A percentile compares a stretch with the other conserved stretches of the same genome.
Conservation (phyloP, 805 yeast genomes). For the Blastobotrys chiropterorum region DNA sequence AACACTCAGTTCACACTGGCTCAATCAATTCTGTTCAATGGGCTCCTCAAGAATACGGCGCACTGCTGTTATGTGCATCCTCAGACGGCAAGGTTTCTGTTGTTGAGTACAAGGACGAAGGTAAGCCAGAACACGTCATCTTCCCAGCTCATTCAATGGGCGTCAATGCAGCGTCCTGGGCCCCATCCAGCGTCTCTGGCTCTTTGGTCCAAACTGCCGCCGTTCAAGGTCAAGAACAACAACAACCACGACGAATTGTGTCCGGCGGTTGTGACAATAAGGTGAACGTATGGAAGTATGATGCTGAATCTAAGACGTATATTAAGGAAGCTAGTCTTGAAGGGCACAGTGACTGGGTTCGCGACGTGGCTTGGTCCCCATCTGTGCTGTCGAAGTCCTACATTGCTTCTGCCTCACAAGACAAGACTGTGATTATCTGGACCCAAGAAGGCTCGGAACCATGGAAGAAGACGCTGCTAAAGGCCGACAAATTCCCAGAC, state of each 20-base stretch:
- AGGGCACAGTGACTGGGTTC: conserved; percentile 97
- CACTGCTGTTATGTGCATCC: conserved; percentile 81
- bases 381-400: conserved; percentile 78
- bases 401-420: conserved; percentile 96
- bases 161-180: conserved; percentile 90
- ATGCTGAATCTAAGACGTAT: conserved; percentile 50
- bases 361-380: conserved; percentile 98
- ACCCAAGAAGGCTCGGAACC: conserved; percentile 62
- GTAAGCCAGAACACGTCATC: conserved; percentile 47
- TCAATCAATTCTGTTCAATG: conserved; percentile 90
- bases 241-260: conserved; percentile 59
- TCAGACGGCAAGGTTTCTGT: conserved; percentile 91
- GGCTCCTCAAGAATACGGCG: conserved; percentile 98
- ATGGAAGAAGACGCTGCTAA: conserved; percentile 78
- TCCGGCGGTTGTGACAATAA: conserved; percentile 94
- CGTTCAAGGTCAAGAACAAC: conserved; percentile 12
- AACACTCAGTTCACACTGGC: conserved; percentile 84
- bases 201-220: conserved; percentile 27
- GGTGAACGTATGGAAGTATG: conserved; percentile 83
- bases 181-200: conserved; percentile 21
- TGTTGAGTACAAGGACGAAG: conserved; percentile 86
- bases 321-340: conserved; percentile 68
- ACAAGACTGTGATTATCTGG: conserved; percentile 92
- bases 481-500: conserved; percentile 83
- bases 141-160: conserved; percentile 89